These are phyloP conservation scores for Microcyclospora pomicola DNA, from an alignment of 2,329 filamentous ascomycete species.

Conservation along the genomic window DNA sequence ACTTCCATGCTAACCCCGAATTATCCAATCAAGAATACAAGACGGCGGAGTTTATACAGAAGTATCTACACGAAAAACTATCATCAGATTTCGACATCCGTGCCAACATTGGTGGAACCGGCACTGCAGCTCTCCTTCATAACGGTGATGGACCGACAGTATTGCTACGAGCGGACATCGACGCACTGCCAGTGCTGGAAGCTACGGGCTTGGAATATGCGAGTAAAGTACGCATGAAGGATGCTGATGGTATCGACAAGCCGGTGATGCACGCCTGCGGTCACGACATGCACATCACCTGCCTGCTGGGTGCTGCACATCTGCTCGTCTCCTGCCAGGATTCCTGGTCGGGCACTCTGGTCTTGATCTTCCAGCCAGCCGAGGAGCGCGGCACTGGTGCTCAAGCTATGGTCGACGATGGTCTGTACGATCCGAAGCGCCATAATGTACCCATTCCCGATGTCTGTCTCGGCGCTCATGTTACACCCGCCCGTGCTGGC, in stretches of 20 bases:
- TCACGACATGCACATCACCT: constrained; percentile 51
- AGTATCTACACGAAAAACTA: constrained; percentile 24
- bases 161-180: constrained; percentile 48
- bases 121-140: constrained; percentile 41
- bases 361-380: constrained; percentile 53
- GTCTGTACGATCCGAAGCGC: constrained; percentile 33
- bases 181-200: constrained; percentile 46
- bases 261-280: constrained; percentile 57
- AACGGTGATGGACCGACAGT: constrained; percentile 44
- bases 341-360: constrained; percentile 47
- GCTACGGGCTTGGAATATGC: constrained; percentile 42
- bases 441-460: constrained; percentile 41
- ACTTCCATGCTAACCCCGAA: constrained; percentile 46
- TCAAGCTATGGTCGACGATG: constrained; percentile 47
- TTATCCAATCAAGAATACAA: constrained; percentile 43
- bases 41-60: constrained; percentile 36
- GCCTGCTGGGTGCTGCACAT: constrained; percentile 42
- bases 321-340: constrained; percentile 32
- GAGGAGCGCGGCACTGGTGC: constrained; percentile 53
- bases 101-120: constrained; percentile 43
- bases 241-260: constrained; percentile 33
- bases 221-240: constrained; percentile 32
- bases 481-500: constrained; percentile 33
- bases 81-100: constrained; percentile 31
- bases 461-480: constrained; percentile 43